These are phyloP conservation scores for Mucuna pruriens DNA, from an alignment of 306 rosid species.

Conservation along the genomic window DNA sequence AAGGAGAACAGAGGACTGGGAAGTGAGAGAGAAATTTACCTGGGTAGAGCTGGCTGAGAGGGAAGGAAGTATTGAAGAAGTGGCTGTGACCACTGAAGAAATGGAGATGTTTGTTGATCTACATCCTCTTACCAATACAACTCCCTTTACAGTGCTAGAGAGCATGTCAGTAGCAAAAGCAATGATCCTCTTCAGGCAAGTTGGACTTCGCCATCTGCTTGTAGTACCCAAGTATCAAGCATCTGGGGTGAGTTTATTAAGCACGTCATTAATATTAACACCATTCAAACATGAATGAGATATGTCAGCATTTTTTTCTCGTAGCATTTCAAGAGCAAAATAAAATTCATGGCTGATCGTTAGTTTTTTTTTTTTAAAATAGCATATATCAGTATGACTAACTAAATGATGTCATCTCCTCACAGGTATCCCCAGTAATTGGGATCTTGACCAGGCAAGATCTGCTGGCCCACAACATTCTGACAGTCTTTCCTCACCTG, in stretches of 20 bases:
- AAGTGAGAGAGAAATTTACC: constrained; percentile 84
- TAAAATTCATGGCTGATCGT: constrained; percentile 11
- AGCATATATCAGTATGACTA: constrained; percentile 39
- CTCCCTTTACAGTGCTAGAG: constrained; percentile 79
- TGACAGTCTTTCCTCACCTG: constrained; percentile 75
- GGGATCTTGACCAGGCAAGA: constrained; percentile 94
- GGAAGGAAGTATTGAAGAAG: constrained; percentile 73
- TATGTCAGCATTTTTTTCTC: not conserved
- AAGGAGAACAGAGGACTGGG: constrained; percentile 86
- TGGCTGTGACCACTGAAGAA: constrained; percentile 69
- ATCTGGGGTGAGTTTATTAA: constrained; percentile 68
- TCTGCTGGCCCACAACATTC: constrained; percentile 73
- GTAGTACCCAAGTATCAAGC: constrained; percentile 78
- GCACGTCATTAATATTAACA: constrained; percentile 16
- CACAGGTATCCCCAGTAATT: constrained; percentile 73
- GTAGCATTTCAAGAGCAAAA: constrained; percentile 4
- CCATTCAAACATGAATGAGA: constrained; percentile 26
- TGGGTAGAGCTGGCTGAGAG: constrained; percentile 84
- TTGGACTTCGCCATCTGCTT: constrained; percentile 90
- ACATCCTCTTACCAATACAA: constrained; percentile 87
- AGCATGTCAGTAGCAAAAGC: constrained; percentile 87
- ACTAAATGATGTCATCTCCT: constrained; percentile 44
- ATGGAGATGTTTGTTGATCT: constrained; percentile 90
- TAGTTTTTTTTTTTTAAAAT: constrained; percentile 8
- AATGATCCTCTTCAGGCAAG: constrained; percentile 82